Evolutionary conservation across 2,329 filamentous ascomycete genomes (phyloP), one percentile per base, ranked within the genome.

Genomic region (Xylariaceae sp.): DNA sequence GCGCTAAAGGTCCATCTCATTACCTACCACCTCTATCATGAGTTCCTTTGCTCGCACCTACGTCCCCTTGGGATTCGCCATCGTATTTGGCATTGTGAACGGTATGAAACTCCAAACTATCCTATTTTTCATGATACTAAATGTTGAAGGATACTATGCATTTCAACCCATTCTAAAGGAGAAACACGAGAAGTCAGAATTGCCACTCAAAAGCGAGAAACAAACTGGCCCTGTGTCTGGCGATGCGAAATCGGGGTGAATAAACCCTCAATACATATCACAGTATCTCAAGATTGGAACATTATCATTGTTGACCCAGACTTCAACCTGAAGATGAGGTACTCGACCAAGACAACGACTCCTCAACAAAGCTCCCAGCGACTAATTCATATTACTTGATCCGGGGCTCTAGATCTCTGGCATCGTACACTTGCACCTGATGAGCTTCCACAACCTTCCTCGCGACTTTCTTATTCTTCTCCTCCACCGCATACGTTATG

Each of bases 51-150:
- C 31, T 17, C 66, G 67, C 12, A 61, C 36, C n/a, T 60, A 58
- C n/a, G 14, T 69, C 34, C 67, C 68, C n/a, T 34, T 71, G 6
- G 58, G 66, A 31, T 36, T 74, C n/a, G 72, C 72, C 6, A 49
- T 73, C 17, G 56, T 66, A 6, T 66, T 68, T 54, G 72, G 72
- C 24, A 55, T 74, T 33, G 65, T 34, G n/a, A 74, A 72, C 50
- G 71, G 72, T 74, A 69, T 17, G 60, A n/a, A 45, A 44, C 44
- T 33, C 29, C 5, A 16, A 3, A 14, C 33, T 16, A 17, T 24
- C 5, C 4, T 9, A 31, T 37, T 36, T 4, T 46, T 19, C 23
- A 33, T 28, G 4, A 24, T 31, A 16, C 46, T 48, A 54, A 62
- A 17, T 48, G 29, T 39, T 9, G 8, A 37, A 70, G 68, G 63